Conservation (phyloP, 2,329 filamentous ascomycete genomes). For the Talaromyces sp. region DNA sequence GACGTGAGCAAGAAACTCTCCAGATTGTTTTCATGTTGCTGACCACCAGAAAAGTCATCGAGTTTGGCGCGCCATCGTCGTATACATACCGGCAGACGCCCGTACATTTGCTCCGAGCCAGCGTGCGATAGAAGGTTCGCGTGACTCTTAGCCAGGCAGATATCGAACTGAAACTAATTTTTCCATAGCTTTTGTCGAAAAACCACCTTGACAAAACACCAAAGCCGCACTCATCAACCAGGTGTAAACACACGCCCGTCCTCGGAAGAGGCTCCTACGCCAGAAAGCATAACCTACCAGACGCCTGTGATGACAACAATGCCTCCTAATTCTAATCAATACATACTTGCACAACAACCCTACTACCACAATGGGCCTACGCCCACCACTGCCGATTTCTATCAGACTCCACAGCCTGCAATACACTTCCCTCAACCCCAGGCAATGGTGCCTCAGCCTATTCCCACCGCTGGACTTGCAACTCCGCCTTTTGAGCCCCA, state of each 20-base stretch:
- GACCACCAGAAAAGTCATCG: conserved; percentile 27
- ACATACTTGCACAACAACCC: conserved; percentile 32
- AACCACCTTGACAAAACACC: conserved; percentile 39
- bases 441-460: conserved; percentile 27
- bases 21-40: conserved; percentile 4
- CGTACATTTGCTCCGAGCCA: conserved; percentile 38
- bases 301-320: conserved; percentile 26
- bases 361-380: conserved; percentile 32
- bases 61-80: conserved; percentile 38
- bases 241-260: conserved; percentile 30
- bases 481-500: conserved; percentile 20
- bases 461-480: conserved; percentile 24
- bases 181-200: conserved; percentile 36
- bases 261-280: conserved; percentile 31
- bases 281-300: conserved; percentile 33
- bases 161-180: neutral
- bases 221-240: conserved; percentile 35
- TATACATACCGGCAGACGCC: conserved; percentile 38
- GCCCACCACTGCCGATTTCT: conserved; percentile 31
- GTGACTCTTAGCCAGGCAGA: neutral
- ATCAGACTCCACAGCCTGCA: conserved; percentile 26
- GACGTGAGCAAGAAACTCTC: conserved; percentile 31
- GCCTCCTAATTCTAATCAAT: conserved; percentile 29
- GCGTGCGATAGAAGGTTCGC: conserved; percentile 36
- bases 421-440: conserved; percentile 29